Evolutionary conservation across 2,329 filamentous ascomycete genomes (phyloP), one percentile per base, ranked within the genome.

Genomic region (Clonostachys chloroleuca): DNA sequence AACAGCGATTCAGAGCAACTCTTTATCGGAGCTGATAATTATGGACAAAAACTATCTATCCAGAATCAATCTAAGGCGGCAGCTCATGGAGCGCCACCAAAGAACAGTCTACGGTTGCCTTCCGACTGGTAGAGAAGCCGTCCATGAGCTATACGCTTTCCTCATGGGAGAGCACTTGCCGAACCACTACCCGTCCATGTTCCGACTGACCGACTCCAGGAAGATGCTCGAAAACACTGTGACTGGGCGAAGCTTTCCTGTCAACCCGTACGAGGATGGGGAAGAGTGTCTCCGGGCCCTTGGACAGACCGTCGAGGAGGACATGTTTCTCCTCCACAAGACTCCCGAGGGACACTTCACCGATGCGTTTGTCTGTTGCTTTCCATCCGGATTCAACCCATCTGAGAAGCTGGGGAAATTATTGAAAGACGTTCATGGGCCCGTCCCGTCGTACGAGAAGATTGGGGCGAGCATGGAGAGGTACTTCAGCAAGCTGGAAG

Each of bases 381-480:
- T 75, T 45, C 74, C 77, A 0, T 63, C 70, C 1, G 78, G 76
- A 1, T 81, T 80, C 43, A 70, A 79, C 42, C 74, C 77, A 0
- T 65, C 70, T 0, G 42, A 57, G 3, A 81, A 81, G 58, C 59
- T 81, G 30, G 76, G 74, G 3, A 67, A 69, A 51, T 53, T 68
- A 10, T 58, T 81, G 17, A 59, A 58, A 40, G 73, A 76, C 18
- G 74, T 81, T 12, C 78, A 82, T 47, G 59, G 49, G 14, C 75
- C 75, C 1, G 78, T 81, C 36, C 78, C 78, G 1, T 64, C 65
- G 1, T 81, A 79, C 47, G 70, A 77, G 14, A 79, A 74, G 61
- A 79, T 81, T 30, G 75, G 71, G 0, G 55, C 63, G 0, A 80
- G 75, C 49, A 79, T 81, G 75, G 77, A 81, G 58, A 65, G 68